Conservation (phyloP, 352 stramenopile species). For the Phytophthora nicotianae region DNA sequence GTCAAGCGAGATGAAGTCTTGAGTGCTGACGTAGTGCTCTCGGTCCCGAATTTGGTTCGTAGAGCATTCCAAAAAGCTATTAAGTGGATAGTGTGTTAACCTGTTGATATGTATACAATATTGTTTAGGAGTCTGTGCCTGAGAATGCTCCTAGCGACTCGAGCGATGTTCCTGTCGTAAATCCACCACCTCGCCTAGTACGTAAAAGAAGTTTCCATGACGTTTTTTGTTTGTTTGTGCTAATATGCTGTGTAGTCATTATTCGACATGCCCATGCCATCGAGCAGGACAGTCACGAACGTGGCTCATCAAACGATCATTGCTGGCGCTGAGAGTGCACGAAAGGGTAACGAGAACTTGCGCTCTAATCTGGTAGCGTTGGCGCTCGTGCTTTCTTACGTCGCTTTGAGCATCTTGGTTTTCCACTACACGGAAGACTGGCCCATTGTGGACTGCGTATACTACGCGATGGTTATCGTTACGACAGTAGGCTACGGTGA, state of each 20-base stretch:
- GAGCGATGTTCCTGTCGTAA: neutral
- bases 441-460: slow-evolving; percentile 84
- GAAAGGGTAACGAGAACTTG: slow-evolving; percentile 11
- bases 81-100: neutral
- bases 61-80: neutral
- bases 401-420: slow-evolving; percentile 57
- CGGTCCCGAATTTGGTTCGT: slow-evolving; percentile 14
- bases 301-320: slow-evolving; percentile 41
- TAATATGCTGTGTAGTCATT: slow-evolving; percentile 25
- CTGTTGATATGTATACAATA: neutral
- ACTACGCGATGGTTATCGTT: slow-evolving; percentile 93
- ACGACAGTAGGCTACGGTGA: slow-evolving; percentile 92
- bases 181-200: neutral
- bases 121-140: slow-evolving; percentile 4
- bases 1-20: slow-evolving; percentile 23
- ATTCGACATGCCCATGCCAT: slow-evolving; percentile 36
- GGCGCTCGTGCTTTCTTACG: slow-evolving; percentile 60
- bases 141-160: slow-evolving; percentile 8
- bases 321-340: slow-evolving; percentile 21
- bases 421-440: slow-evolving; percentile 66
- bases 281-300: slow-evolving; percentile 24
- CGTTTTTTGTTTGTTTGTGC: neutral
- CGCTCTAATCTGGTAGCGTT: slow-evolving; percentile 47
- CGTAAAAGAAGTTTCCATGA: neutral
- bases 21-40: slow-evolving; percentile 21